A percentile compares a stretch with the other conserved stretches of the same genome.
Evolutionary conservation across 179 eudicot genomes (phyloP).

Genomic region (Corrigiola litoralis): DNA sequence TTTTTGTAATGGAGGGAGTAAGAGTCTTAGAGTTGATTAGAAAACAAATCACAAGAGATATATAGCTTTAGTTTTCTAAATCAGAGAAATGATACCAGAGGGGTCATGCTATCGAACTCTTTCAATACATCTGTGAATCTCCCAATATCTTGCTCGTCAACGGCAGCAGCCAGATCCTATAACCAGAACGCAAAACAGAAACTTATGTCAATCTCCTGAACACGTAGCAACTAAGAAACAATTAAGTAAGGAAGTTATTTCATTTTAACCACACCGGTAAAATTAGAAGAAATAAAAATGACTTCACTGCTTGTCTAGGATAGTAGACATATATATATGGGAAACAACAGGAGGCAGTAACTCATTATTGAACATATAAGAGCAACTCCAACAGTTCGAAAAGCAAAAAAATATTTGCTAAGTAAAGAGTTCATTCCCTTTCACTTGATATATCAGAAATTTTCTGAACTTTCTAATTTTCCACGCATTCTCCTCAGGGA

Average conservation of each 20-base stretch:
- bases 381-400: no score
- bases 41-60: not conserved
- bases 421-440: no score
- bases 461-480: no score
- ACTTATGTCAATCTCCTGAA: not conserved
- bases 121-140: conserved; percentile 76
- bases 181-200: conserved; percentile 2
- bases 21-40: not conserved
- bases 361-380: conserved; percentile 6
- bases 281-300: not conserved
- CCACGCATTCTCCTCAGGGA: no score
- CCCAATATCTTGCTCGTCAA: conserved; percentile 73
- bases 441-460: no score
- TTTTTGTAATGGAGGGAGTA: not conserved
- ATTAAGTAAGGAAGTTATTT: not conserved
- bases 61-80: not conserved
- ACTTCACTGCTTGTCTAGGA: not conserved
- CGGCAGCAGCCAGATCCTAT: conserved; percentile 74
- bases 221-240: conserved; percentile 3
- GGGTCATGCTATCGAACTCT: conserved; percentile 88
- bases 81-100: conserved; percentile 54
- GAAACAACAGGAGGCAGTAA: not conserved
- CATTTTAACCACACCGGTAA: not conserved
- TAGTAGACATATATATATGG: no score
- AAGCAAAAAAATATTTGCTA: no score